These are phyloP conservation scores for Aspergillus persii DNA, from an alignment of 2,329 filamentous ascomycete genomes.

Conservation along the genomic window DNA sequence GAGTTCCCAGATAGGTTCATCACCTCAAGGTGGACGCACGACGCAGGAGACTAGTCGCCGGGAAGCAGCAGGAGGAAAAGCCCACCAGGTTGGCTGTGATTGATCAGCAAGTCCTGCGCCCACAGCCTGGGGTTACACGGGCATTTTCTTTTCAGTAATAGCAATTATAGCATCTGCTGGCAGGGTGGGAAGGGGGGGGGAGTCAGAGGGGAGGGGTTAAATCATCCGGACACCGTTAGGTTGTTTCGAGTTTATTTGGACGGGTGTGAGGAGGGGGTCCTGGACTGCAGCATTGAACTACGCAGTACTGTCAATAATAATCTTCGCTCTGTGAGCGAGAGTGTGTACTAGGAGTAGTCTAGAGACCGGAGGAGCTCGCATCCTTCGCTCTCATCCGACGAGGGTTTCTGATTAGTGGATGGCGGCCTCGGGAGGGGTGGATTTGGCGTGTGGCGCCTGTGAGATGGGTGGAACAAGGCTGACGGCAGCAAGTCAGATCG, in stretches of 20 bases:
- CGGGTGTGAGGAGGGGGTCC: conserved; percentile 14
- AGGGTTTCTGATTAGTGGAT: conserved; percentile 14
- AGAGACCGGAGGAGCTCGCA: conserved; percentile 8
- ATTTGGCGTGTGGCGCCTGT: conserved; percentile 19
- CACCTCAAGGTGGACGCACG: conserved; percentile 5
- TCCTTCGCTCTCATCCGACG: conserved; percentile 1
- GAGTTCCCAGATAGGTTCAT: neutral
- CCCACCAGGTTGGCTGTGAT: conserved; percentile 13
- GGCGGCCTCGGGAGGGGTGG: conserved; percentile 17
- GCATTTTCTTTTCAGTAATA: conserved; percentile 3
- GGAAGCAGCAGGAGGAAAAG: conserved; percentile 18
- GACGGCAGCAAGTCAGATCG: conserved; percentile 27
- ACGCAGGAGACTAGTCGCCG: conserved; percentile 14
- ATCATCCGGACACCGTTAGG: conserved; percentile 33
- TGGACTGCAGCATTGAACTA: conserved; percentile 4
- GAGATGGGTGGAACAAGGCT: conserved; percentile 25
- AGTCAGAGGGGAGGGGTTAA: conserved; percentile 4
- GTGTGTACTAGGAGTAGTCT: neutral
- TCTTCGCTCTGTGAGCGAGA: conserved; percentile 2
- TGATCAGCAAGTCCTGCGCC: conserved; percentile 16
- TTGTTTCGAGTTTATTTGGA: conserved; percentile 42
- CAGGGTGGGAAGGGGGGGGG: neutral
- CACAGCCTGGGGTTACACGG: conserved; percentile 21
- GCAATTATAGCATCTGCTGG: neutral
- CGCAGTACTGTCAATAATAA: conserved; percentile 8